Evolutionary conservation across 768 basidiomycete genomes (phyloP).

Genomic region (Podaxis rugospora): DNA sequence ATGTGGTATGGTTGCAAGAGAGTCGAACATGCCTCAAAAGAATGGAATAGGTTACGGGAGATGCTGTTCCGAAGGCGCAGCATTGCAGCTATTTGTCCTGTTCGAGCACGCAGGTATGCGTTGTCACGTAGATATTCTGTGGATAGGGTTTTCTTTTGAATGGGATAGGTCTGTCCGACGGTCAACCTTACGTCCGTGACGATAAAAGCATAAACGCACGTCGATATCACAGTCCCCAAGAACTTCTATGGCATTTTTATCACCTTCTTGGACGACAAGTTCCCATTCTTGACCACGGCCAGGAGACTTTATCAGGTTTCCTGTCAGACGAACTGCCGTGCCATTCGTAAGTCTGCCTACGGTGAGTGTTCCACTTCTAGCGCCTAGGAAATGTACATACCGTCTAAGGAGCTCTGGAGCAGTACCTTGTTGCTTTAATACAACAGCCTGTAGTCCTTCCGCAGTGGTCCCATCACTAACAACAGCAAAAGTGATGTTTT

Average conservation of each 20-base stretch:
- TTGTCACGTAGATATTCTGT: conserved; percentile 80
- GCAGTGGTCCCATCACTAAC: conserved; percentile 77
- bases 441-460: conserved; percentile 75
- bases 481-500: conserved; percentile 81
- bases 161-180: conserved; percentile 67
- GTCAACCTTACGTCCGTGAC: not conserved
- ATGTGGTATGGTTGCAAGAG: not conserved
- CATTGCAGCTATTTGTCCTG: conserved; percentile 65
- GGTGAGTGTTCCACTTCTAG: conserved; percentile 17
- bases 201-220: conserved; percentile 20
- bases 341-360: conserved; percentile 38
- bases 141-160: conserved; percentile 84
- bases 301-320: conserved; percentile 39
- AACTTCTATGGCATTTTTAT: conserved; percentile 29
- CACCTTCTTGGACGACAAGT: conserved; percentile 35
- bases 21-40: conserved; percentile 60
- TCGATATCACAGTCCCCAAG: conserved; percentile 46
- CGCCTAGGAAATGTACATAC: conserved; percentile 17
- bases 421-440: conserved; percentile 39
- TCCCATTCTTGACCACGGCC: conserved; percentile 46
- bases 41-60: conserved; percentile 51
- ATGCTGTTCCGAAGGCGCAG: conserved; percentile 66
- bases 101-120: conserved; percentile 84
- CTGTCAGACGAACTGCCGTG: conserved; percentile 35
- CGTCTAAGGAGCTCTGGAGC: conserved; percentile 21